phyloP scores from a whole-genome alignment of 1,284 basidiomycete genomes.

The Ustilago curta region DNA sequence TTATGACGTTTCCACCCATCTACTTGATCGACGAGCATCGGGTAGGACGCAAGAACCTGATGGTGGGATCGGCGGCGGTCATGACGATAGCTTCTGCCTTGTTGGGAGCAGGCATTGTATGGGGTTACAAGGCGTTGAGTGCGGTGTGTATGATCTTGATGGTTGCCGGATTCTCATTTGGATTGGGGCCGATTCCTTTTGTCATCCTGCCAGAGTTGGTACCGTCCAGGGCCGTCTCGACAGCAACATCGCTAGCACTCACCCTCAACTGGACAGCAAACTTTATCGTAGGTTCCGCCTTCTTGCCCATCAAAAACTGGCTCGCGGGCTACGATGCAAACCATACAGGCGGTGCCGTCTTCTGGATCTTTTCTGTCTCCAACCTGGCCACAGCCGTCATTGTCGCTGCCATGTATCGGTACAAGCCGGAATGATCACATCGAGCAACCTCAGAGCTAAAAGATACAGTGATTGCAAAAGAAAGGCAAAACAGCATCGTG shows the following conservation, averaged over 20 bases:
- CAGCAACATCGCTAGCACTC: constrained; percentile 83
- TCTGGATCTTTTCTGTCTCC: constrained; percentile 52
- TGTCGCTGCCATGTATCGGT: constrained; percentile 48
- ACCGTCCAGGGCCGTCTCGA: constrained; percentile 78
- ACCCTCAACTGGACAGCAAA: constrained; percentile 89
- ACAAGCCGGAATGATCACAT: constrained; percentile 26
- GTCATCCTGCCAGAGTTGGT: constrained; percentile 92
- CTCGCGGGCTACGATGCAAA: constrained; percentile 71
- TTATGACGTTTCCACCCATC: constrained; percentile 84
- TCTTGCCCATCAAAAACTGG: constrained; percentile 82
- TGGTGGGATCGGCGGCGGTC: constrained; percentile 72
- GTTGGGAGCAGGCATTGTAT: constrained; percentile 79
- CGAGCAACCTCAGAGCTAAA: not conserved
- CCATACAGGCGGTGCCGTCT: constrained; percentile 60
- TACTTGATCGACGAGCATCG: constrained; percentile 78
- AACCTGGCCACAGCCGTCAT: constrained; percentile 49
- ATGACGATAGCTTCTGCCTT: constrained; percentile 77
- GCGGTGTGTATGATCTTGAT: constrained; percentile 84
- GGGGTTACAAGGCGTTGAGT: constrained; percentile 72
- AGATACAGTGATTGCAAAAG: too few species aligned
- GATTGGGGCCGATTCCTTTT: constrained; percentile 91
- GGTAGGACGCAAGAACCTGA: constrained; percentile 70
- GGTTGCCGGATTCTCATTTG: constrained; percentile 88
- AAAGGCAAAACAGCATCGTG: too few species aligned
- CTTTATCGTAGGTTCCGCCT: constrained; percentile 82